Evolutionary conservation across 371 early-diverging fungal species (phyloP), one percentile per base, ranked within the genome.

Genomic region (Encephalitozoon intestinalis): DNA sequence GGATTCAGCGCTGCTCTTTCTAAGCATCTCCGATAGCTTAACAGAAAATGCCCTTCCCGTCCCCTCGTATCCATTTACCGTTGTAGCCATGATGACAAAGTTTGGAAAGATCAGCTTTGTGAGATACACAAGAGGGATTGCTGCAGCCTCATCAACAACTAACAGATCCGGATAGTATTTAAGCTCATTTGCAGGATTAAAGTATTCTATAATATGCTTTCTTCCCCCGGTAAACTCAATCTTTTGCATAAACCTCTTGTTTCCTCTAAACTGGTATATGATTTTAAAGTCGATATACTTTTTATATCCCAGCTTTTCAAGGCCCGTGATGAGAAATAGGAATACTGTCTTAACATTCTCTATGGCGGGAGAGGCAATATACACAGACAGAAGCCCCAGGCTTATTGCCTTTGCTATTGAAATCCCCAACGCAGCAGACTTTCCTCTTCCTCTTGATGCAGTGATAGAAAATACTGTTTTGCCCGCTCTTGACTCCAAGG

Each of bases 101-200:
- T 94, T 94, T 23, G 92, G 91, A 28, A 94, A 94, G 70, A 97
- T 83, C 30, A 96, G 87, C 37, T 89, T 89, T 82, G 89, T 90
- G 6, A 97, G 94, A 50, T 92, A 72, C 4, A 96, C 91, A 65
- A 95, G 85, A 41, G 96, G 96, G 83, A 98, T 95, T 23, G 96
- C 96, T 18, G 99, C 99, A 25, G 99, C 99, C 87, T 98, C 99
- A 84, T 98, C 99, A 82, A 98, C 94, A 2, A 98, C 93, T 4
- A 98, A 84, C 70, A 98, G 86, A 86, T 96, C 96, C 91, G 11
- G 78, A 40, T 75, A 70, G 37, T 74, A 71, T 23, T 66, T 49
- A 25, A 81, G 53, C 30, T 70, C 73, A 39, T 75, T 53, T 12
- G 71, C 52, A 2, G 73, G 70, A 44, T 49, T 50, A 8, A 73